Base-by-base conservation (phyloP, 2,329 filamentous ascomycete species). In the Didymella glomerata region DNA sequence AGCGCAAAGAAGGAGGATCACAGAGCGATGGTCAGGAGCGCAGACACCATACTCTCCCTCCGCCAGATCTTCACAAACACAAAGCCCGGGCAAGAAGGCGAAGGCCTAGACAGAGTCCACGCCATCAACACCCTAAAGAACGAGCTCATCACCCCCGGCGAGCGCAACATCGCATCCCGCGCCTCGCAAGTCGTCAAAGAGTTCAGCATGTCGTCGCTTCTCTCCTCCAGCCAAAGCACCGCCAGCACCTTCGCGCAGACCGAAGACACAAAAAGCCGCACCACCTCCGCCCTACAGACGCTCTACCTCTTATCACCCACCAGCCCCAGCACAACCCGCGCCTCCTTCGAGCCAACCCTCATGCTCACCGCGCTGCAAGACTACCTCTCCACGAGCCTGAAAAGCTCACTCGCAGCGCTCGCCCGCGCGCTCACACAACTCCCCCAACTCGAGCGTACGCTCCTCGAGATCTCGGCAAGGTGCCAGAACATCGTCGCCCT, bases 401-500 rank as follows among this genome's bases (percentile, higher is more conserved):
- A 93, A 60, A 89, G 89, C 45, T 93, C 91, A 38, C 83, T 94
- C 7, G 88, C 91, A 13, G 85, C 88, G 0, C 82, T 99, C 10
- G 84, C 90, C 1, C 84, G 93, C 22, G 89, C 91, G 0, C 83
- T 99, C 16, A 88, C 89, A 4, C 90, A 92, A 57, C 83, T 98
- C 2, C 91, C 94, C 0, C 90, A 86, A 0, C 83, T 98, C 28
- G 93, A 98, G 47, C 86, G 92, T 50, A 90, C 92, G 0, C 83
- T 98, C 1, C 82, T 86, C 16, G 95, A 98, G 69, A 87, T 97
- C 22, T 90, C 91, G 7, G 87, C 89, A 5, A 85, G 91, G 45
- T 97, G 94, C 73, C 93, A 97, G 74, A 96, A 96, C 71, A 87
- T 98, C 38, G 88, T 96, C n/a, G 92, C 92, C 0, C 81, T 98